These are phyloP conservation scores for Geotrichum fermentans DNA, from an alignment of 1,139 yeast species.

Conservation along the genomic window DNA sequence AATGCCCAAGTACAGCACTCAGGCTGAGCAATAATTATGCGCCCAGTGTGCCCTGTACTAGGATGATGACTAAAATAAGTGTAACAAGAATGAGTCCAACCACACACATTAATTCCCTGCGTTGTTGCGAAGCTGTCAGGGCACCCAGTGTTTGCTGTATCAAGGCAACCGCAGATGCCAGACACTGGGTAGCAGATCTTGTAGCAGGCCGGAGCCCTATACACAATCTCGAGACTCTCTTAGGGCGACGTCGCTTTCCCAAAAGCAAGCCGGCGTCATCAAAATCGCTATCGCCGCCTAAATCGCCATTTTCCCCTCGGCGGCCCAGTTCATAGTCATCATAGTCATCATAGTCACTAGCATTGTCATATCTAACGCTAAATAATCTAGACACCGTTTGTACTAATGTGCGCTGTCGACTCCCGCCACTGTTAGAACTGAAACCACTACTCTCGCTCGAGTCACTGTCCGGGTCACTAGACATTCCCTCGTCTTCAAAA, in stretches of 20 bases:
- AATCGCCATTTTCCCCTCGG: neutral
- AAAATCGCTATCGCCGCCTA: neutral
- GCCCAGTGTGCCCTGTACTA: no score
- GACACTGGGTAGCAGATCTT: no score
- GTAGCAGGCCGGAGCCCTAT: no score
- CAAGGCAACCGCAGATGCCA: no score
- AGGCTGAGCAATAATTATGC: no score
- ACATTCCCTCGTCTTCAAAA: neutral
- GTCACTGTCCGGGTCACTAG: slow-evolving; percentile 1
- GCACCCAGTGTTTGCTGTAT: neutral
- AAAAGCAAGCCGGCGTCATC: neutral
- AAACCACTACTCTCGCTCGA: neutral
- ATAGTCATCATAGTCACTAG: neutral
- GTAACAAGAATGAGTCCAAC: neutral
- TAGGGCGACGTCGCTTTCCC: no score
- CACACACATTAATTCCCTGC: neutral
- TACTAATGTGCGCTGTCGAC: neutral
- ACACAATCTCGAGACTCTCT: no score
- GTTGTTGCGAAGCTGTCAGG: neutral
- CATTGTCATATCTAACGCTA: slow-evolving; percentile 2
- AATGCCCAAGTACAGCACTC: no score
- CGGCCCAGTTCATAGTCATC: slow-evolving; percentile 3
- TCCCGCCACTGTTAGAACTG: neutral
- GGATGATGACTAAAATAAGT: neutral
- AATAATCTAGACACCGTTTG: slow-evolving; percentile 4